A percentile compares a stretch with the other conserved stretches of the same genome.
phyloP scores from a whole-genome alignment of 371 early-diverging fungal species.

The Funneliformis caledonium region DNA sequence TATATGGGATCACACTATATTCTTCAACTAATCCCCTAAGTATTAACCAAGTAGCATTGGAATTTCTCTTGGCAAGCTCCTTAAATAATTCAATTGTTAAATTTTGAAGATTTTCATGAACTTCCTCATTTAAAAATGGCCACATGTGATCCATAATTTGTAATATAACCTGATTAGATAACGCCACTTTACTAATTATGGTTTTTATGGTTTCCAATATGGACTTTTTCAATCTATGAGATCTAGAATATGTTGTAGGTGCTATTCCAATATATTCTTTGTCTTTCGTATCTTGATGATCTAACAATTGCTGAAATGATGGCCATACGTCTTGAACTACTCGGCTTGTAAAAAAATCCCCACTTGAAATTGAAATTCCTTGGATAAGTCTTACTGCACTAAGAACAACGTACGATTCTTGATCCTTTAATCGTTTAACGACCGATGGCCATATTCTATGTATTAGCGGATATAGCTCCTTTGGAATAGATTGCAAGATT shows the following conservation, averaged over 20 bases:
- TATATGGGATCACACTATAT: not conserved
- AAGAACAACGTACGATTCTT: constrained; percentile 56
- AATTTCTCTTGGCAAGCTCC: constrained; percentile 43
- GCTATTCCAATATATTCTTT: constrained; percentile 26
- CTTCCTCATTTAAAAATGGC: constrained; percentile 44
- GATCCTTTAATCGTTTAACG: constrained; percentile 54
- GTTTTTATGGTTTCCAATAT: constrained; percentile 47
- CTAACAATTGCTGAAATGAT: constrained; percentile 44
- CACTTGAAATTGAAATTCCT: constrained; percentile 46
- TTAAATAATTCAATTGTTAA: constrained; percentile 43
- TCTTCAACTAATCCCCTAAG: constrained; percentile 41
- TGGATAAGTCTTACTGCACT: constrained; percentile 53
- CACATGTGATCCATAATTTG: constrained; percentile 43
- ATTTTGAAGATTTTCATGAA: constrained; percentile 47
- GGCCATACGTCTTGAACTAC: constrained; percentile 60
- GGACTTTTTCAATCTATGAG: constrained; percentile 47
- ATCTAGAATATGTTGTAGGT: constrained; percentile 50
- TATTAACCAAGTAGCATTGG: constrained; percentile 55
- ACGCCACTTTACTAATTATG: constrained; percentile 43
- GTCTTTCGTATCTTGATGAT: not conserved
- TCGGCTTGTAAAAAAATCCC: constrained; percentile 57
- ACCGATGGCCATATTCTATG: constrained; percentile 61
- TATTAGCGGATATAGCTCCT: constrained; percentile 55
- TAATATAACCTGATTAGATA: constrained; percentile 42
- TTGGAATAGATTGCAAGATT: constrained; percentile 45